Base-by-base conservation (phyloP, 2,329 filamentous ascomycete species). In the Clonostachys rhizophaga region DNA sequence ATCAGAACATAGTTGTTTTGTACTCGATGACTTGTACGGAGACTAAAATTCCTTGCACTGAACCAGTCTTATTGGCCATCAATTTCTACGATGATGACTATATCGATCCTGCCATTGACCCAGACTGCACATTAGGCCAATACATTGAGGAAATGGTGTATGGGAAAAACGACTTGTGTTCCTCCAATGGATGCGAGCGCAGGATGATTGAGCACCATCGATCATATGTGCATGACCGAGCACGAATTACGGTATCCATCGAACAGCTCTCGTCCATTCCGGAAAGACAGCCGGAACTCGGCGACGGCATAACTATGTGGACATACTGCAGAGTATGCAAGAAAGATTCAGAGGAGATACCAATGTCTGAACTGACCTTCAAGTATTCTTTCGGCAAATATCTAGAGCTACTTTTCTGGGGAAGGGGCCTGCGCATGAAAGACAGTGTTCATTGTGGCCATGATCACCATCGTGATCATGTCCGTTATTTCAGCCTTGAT, bases 321-420 rank as follows among this genome's bases (percentile, higher is more conserved):
- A 97, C 90, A 54, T 90, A 87, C 56, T 99, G 94, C 71, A 94
- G 95, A 58, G 77, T 89, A 33, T 99, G 95, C 65, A 86, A 89
- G 45, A 89, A 89, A 54, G 91, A 97, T 62, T 95, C 92, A 0
- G 88, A 90, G 37, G 84, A 91, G 43, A 87, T 89, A 54, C 84
- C 86, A 34, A 96, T 99, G 90, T 96, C 92, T 1, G 84, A 91
- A 48, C 91, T 84, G 57, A 95, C 91, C 0, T 99, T 91, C 88
- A 96, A 95, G 63, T 99, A 99, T 64, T 99, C 94, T 0, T 95
- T 99, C 59, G 94, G 90, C 11, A 99, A 99, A 66, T 99, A 97
- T 59, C 75, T 99, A n/a, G 94, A 99, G 66, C 74, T 99, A 16
- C 91, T 91, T 3, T 97, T 97, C 65, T 99, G 92, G 91, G 92